phyloP scores from a whole-genome alignment of 768 basidiomycete species.

The Lactarius vividus region DNA sequence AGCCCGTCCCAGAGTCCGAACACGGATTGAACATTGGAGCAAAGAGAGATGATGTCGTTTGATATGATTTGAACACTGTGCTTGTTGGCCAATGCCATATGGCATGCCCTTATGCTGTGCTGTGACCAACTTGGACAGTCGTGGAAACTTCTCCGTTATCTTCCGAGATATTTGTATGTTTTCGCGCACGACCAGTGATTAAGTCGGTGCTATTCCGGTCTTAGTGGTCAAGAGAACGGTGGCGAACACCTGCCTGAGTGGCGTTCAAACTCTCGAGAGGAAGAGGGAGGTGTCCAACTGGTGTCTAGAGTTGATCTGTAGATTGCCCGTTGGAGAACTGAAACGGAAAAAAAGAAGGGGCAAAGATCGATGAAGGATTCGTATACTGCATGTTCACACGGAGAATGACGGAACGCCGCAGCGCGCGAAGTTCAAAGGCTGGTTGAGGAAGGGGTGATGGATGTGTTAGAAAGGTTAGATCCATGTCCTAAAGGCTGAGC shows the following conservation, averaged over 20 bases:
- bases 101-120: neutral
- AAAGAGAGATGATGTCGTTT: neutral
- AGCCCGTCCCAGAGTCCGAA: neutral
- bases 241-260: neutral
- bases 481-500: neutral
- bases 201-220: neutral
- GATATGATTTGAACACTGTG: neutral
- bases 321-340: neutral
- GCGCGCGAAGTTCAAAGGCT: neutral
- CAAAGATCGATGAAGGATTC: neutral
- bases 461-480: neutral
- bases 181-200: neutral
- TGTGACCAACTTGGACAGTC: neutral
- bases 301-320: neutral
- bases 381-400: neutral
- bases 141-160: neutral
- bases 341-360: neutral
- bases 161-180: neutral
- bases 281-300: neutral
- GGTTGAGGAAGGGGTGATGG: neutral
- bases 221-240: neutral
- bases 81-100: neutral
- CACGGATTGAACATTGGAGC: neutral
- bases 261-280: neutral
- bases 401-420: slow-evolving; percentile 3